Conservation (phyloP, 2,329 filamentous ascomycete species). For the Penicillium expansum region DNA sequence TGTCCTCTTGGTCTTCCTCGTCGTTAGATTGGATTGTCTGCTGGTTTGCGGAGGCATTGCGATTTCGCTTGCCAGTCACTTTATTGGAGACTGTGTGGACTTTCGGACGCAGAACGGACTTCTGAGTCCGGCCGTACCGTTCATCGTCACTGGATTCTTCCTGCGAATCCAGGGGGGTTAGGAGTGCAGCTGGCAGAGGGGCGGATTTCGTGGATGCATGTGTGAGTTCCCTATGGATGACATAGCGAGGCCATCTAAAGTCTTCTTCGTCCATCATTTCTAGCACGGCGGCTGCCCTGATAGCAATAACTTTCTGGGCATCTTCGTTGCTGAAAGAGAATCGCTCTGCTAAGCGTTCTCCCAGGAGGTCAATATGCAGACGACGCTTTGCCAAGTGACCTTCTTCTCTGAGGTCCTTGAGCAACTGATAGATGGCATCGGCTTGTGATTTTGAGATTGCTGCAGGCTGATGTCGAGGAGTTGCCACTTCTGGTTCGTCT, state of each 20-base stretch:
- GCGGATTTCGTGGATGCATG: constrained; percentile 31
- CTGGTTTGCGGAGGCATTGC: constrained; percentile 28
- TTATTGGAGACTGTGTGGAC: constrained; percentile 39
- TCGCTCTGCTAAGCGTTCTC: constrained; percentile 32
- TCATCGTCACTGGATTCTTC: constrained; percentile 36
- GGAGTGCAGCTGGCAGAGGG: constrained; percentile 26
- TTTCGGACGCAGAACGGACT: constrained; percentile 47
- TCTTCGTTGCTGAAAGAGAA: constrained; percentile 34
- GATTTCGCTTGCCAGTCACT: constrained; percentile 42
- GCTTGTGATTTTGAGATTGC: constrained; percentile 34
- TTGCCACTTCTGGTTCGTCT: constrained; percentile 21
- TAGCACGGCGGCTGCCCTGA: constrained; percentile 33
- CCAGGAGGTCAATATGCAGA: constrained; percentile 37
- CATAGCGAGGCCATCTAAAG: constrained; percentile 43
- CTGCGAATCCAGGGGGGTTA: constrained; percentile 37
- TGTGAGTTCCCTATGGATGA: constrained; percentile 41
- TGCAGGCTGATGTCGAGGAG: constrained; percentile 27
- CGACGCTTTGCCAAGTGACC: constrained; percentile 43
- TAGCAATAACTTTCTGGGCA: constrained; percentile 37
- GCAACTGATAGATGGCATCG: constrained; percentile 37
- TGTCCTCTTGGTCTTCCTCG: constrained; percentile 18
- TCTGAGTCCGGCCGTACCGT: constrained; percentile 36
- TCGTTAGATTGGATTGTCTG: constrained; percentile 30
- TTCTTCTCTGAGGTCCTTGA: constrained; percentile 40
- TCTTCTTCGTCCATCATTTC: constrained; percentile 40